These are phyloP conservation scores for Penicillium egyptiacum DNA, from an alignment of 495 filamentous ascomycete genomes.

Conservation along the genomic window DNA sequence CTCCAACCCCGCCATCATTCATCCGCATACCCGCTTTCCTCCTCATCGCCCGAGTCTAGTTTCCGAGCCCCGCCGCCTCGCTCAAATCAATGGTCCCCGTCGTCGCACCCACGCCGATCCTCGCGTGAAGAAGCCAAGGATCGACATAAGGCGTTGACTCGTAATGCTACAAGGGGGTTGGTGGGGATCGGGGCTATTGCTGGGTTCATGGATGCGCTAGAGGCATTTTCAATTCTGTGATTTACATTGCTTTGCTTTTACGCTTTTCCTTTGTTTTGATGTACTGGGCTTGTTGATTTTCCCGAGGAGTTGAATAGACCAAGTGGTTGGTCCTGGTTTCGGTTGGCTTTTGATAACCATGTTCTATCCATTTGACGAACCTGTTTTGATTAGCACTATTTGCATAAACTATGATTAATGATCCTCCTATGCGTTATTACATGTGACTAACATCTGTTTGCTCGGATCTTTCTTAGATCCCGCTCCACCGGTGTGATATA, in stretches of 20 bases:
- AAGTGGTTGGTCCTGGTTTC: not conserved
- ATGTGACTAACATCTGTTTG: not conserved
- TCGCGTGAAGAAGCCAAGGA: constrained; percentile 27
- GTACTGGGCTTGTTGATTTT: not conserved
- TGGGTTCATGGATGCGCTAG: constrained; percentile 47
- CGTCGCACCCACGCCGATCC: constrained; percentile 8
- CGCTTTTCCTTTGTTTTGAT: not conserved
- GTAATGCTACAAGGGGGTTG: constrained; percentile 41
- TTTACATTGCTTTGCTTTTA: not conserved
- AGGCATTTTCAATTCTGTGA: constrained; percentile 38
- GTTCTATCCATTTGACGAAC: not conserved
- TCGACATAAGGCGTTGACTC: constrained; percentile 28
- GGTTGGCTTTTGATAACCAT: not conserved
- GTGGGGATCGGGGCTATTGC: constrained; percentile 45
- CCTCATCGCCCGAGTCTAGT: constrained; percentile 24
- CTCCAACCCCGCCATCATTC: constrained; percentile 19
- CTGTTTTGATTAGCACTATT: not conserved
- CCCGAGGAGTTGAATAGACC: not conserved
- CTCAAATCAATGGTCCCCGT: constrained; percentile 23
- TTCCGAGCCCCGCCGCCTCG: constrained; percentile 21
- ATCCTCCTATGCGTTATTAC: not conserved
- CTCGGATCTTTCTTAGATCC: not conserved
- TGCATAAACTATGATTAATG: not conserved
- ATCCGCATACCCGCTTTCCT: constrained; percentile 25
- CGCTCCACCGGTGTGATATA: not conserved